These are phyloP conservation scores for Astrephomene gubernaculifera DNA, from an alignment of 139 green algal genomes.

Conservation along the genomic window DNA sequence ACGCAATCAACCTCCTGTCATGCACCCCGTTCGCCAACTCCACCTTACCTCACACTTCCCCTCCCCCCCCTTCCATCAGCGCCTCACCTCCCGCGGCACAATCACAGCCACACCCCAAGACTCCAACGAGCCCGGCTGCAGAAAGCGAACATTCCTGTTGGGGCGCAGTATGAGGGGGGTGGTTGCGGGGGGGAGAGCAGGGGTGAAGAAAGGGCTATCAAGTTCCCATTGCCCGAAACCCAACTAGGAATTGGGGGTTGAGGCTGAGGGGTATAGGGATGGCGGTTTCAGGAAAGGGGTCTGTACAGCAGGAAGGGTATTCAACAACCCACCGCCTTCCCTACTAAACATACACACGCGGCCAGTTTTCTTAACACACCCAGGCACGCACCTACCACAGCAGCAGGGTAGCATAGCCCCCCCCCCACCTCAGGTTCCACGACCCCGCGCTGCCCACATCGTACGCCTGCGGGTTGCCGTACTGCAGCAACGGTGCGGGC, in stretches of 20 bases:
- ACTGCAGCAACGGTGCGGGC: slow-evolving; percentile 66
- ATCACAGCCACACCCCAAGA: slow-evolving; percentile 19
- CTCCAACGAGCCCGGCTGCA: slow-evolving; percentile 10
- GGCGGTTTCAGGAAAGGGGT: too few relatives aligned
- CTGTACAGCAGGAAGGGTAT: too few relatives aligned
- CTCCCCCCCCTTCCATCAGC: too few relatives aligned
- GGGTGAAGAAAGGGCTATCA: neutral
- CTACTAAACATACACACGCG: too few relatives aligned
- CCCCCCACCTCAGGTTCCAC: slow-evolving; percentile 32
- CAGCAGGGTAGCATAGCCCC: neutral
- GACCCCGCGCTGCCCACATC: slow-evolving; percentile 39
- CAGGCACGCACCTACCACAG: neutral
- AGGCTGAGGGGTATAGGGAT: too few relatives aligned
- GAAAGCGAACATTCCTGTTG: slow-evolving; percentile 25
- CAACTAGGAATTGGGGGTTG: too few relatives aligned
- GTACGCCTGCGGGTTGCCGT: slow-evolving; percentile 48
- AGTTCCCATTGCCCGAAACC: too few relatives aligned
- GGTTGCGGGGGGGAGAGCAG: neutral
- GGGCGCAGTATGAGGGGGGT: neutral
- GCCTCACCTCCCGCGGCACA: slow-evolving; percentile 9
- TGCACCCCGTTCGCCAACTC: too few relatives aligned
- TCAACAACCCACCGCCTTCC: too few relatives aligned
- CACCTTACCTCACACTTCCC: neutral
- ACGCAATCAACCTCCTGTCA: too few relatives aligned
- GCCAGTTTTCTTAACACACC: too few relatives aligned